phyloP scores from a whole-genome alignment of 805 yeast species.

The Gaillardinia entomophila region DNA sequence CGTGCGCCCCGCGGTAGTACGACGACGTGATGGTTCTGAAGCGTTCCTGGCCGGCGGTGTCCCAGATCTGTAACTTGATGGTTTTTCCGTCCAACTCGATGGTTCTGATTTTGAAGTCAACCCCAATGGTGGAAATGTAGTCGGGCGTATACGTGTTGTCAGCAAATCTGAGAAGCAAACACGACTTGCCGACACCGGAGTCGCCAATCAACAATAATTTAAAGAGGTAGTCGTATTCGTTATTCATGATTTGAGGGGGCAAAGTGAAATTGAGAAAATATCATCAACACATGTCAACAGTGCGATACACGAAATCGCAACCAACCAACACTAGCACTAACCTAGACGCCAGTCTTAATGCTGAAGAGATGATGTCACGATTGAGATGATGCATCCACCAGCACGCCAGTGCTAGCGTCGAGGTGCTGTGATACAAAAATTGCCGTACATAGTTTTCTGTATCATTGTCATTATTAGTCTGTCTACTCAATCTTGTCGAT shows the following conservation, averaged over 20 bases:
- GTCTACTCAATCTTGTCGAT: neutral
- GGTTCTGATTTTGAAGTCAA: slow-evolving; percentile 86
- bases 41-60: slow-evolving; percentile 98
- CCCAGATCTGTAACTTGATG: slow-evolving; percentile 98
- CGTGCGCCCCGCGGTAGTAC: slow-evolving; percentile 98
- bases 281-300: too few relatives aligned
- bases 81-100: slow-evolving; percentile 95
- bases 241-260: slow-evolving; percentile 47
- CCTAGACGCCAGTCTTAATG: too few relatives aligned
- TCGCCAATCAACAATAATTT: slow-evolving; percentile 94
- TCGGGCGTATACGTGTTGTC: slow-evolving; percentile 97
- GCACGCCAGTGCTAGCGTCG: too few relatives aligned
- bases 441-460: too few relatives aligned
- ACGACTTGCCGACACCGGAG: slow-evolving; percentile 98
- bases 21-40: slow-evolving; percentile 97
- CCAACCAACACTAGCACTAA: too few relatives aligned
- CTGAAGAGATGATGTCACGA: too few relatives aligned
- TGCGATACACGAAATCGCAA: too few relatives aligned
- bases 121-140: slow-evolving; percentile 96
- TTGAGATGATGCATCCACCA: too few relatives aligned
- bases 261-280: neutral
- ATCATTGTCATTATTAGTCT: too few relatives aligned
- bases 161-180: slow-evolving; percentile 89
- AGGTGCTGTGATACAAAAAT: too few relatives aligned
- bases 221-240: slow-evolving; percentile 96